Conservation (phyloP, 1,139 yeast genomes). For the Taiozyma sp. region DNA sequence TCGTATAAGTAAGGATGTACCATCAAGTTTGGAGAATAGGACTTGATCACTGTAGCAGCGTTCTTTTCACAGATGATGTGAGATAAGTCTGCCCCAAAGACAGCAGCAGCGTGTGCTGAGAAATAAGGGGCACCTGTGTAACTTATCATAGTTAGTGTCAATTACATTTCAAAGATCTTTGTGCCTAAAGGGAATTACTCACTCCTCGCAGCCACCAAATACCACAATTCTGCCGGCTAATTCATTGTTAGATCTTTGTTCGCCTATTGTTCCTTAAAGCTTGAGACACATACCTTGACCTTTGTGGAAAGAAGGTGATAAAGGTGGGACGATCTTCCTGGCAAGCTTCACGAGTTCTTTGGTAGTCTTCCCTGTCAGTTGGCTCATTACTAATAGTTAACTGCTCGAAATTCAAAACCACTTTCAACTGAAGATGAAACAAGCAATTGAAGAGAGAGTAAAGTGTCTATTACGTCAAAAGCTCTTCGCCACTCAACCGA, state of each 20-base stretch:
- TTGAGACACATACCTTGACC: constrained; percentile 54
- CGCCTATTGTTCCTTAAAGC: not conserved
- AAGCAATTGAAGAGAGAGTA: too few relatives aligned
- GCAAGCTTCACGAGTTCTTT: constrained; percentile 45
- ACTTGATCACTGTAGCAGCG: constrained; percentile 79
- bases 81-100: constrained; percentile 83
- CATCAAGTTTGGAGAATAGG: constrained; percentile 91
- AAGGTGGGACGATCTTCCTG: constrained; percentile 65
- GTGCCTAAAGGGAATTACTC: constrained; percentile 13
- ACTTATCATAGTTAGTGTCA: constrained; percentile 18
- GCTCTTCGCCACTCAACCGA: too few relatives aligned
- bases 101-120: constrained; percentile 77
- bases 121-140: constrained; percentile 97
- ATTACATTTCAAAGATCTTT: too few relatives aligned
- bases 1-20: constrained; percentile 78
- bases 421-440: too few relatives aligned
- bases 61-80: constrained; percentile 77
- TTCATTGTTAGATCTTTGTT: not conserved
- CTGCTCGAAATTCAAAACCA: too few relatives aligned
- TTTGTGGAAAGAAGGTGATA: constrained; percentile 67
- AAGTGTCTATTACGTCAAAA: too few relatives aligned
- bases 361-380: constrained; percentile 17
- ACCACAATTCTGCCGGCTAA: constrained; percentile 76
- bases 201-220: constrained; percentile 90
- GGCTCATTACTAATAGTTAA: constrained; percentile 3